Conservation (phyloP, 352 stramenopile genomes). For the Globisporangium polare region DNA sequence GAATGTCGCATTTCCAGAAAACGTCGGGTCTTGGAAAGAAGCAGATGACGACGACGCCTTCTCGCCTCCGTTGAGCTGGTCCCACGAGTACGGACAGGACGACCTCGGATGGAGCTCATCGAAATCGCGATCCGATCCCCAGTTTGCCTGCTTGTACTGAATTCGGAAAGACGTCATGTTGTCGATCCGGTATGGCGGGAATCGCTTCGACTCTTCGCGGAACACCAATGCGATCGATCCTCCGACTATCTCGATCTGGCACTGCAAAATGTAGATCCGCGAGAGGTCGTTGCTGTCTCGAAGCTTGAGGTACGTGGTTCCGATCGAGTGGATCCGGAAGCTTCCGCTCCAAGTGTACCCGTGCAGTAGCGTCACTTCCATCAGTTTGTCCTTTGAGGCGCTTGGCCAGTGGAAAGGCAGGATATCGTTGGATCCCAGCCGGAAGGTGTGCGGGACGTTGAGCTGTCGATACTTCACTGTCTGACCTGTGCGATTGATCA, state of each 20-base stretch:
- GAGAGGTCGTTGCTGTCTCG: constrained; percentile 62
- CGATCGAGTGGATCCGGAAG: constrained; percentile 83
- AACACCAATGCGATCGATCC: constrained; percentile 85
- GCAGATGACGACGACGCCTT: constrained; percentile 51
- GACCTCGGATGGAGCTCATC: constrained; percentile 70
- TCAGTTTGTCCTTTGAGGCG: constrained; percentile 62
- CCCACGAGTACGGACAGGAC: constrained; percentile 85
- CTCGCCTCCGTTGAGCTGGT: constrained; percentile 67
- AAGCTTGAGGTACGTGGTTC: constrained; percentile 85
- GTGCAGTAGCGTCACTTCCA: constrained; percentile 83
- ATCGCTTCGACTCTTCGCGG: constrained; percentile 79
- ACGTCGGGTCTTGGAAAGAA: constrained; percentile 63
- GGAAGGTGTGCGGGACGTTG: constrained; percentile 69
- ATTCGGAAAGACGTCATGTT: constrained; percentile 91
- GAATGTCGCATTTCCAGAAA: constrained; percentile 48
- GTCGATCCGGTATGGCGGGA: constrained; percentile 88
- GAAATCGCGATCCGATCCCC: constrained; percentile 65
- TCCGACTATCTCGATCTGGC: constrained; percentile 82
- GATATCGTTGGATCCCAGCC: constrained; percentile 67
- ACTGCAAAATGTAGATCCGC: constrained; percentile 87
- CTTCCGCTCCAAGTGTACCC: constrained; percentile 83
- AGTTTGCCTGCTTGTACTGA: constrained; percentile 79
- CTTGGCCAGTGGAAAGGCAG: constrained; percentile 85
- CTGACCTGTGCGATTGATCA: constrained; percentile 84
- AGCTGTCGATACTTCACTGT: constrained; percentile 85